Evolutionary conservation across 2,329 filamentous ascomycete genomes (phyloP), one percentile per base, ranked within the genome.

Genomic region (Aspergillus terreus): DNA sequence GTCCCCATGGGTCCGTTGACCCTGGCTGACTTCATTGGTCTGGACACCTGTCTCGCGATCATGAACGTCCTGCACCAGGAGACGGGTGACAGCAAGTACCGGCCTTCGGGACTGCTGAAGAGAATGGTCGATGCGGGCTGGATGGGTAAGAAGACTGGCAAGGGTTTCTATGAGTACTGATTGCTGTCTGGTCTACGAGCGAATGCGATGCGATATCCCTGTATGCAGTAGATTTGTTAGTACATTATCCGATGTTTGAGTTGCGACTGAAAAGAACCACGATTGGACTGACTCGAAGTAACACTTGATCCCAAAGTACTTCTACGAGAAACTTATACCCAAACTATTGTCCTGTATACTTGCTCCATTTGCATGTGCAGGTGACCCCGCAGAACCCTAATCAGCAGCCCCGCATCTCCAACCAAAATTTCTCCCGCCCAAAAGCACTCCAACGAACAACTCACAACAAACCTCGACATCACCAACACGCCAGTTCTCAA

Each of bases 51-150:
- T 67, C 76, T 97, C 56, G 85, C 92, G 19, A 99, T 99, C 65
- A 99, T 99, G 94, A 91, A 88, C 73, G 94, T 97, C 4, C 73
- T 99, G 64, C 85, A 97, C 68, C 79, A 83, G 53, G 92, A 97
- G 77, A 94, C 92, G 2, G 92, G 92, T 6, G 94, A 99, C 71
- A 92, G 87, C 57, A 99, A 99, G 75, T 99, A 99, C 70, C 81
- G 94, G 43, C 92, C 94, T 2, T 88, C 89, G 44, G 88, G 96
- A 19, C 74, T 97, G 60, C 73, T 99, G 59, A 82, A 83, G 66
- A 95, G 95, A 74, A 97, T 97, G 91, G 94, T 99, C 2, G 91
- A 95, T 78, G 94, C 94, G 15, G 94, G 94, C 2, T 99, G 94
- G 94, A 67, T 96, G 56, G 94, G 94, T 17, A 97, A 96, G 84